Conservation (phyloP, 345 rosid genomes). For the Durio zibethinus region DNA sequence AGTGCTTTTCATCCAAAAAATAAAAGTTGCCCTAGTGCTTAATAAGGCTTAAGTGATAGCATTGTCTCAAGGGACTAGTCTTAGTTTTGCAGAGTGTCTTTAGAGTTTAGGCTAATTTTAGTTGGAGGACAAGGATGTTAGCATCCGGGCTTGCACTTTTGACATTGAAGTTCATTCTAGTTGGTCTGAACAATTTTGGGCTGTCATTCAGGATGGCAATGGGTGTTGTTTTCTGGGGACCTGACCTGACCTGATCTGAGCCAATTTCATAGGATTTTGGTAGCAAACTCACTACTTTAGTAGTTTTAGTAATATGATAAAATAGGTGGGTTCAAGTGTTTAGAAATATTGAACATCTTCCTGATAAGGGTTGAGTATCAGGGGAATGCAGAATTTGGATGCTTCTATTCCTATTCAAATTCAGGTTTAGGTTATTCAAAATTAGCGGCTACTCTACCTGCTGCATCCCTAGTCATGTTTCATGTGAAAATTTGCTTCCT, state of each 20-base stretch:
- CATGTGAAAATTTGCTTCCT: background rate
- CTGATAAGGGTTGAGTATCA: background rate
- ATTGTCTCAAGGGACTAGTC: background rate
- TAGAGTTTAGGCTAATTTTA: background rate
- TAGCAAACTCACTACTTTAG: background rate
- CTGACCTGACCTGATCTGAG: background rate
- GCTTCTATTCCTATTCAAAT: background rate
- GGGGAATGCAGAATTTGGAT: background rate
- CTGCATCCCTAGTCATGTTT: background rate
- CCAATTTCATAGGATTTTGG: background rate
- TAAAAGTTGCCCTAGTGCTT: background rate
- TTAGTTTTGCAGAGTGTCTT: background rate
- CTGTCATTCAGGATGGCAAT: background rate
- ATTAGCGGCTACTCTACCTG: background rate
- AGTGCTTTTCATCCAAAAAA: background rate
- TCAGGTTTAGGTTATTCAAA: background rate
- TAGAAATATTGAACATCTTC: background rate
- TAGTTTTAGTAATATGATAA: background rate
- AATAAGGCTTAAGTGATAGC: background rate
- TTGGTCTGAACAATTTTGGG: background rate
- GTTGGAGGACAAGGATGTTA: background rate
- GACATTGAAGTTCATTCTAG: background rate
- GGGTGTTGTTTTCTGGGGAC: background rate
- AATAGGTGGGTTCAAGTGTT: background rate
- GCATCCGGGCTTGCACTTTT: background rate